phyloP scores from a whole-genome alignment of 2,329 filamentous ascomycete species.

The Fusarium chuoi region DNA sequence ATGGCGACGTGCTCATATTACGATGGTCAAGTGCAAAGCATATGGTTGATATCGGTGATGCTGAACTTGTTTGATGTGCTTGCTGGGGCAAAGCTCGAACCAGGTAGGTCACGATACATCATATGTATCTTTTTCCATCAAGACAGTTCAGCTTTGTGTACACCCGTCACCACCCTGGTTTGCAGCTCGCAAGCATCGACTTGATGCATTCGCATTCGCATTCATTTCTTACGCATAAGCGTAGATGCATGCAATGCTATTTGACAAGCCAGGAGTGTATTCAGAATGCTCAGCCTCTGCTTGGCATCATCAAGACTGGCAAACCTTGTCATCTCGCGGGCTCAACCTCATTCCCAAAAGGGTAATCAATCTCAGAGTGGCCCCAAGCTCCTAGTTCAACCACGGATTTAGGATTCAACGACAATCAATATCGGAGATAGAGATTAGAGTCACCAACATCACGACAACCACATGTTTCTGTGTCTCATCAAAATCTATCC shows the following conservation, averaged over 20 bases:
- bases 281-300: background rate
- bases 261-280: background rate
- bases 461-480: background rate
- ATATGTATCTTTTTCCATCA: background rate
- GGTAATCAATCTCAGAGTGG: constrained; percentile 33
- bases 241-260: background rate
- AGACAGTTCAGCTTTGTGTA: background rate
- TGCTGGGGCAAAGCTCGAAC: background rate
- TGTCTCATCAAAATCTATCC: background rate
- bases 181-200: background rate
- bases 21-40: constrained; percentile 78
- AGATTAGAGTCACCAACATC: background rate
- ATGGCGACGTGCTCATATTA: constrained; percentile 75
- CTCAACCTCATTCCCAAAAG: constrained; percentile 7
- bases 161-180: background rate
- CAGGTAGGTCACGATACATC: background rate
- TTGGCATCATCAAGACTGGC: background rate
- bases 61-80: constrained; percentile 65
- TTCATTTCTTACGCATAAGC: background rate
- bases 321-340: background rate
- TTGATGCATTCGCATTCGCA: background rate
- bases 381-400: constrained; percentile 18
- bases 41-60: constrained; percentile 64
- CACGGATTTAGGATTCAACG: constrained; percentile 24
- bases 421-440: constrained; percentile 7